Conservation (phyloP, 75 land plant species). For the Ceratopteris richardii region DNA sequence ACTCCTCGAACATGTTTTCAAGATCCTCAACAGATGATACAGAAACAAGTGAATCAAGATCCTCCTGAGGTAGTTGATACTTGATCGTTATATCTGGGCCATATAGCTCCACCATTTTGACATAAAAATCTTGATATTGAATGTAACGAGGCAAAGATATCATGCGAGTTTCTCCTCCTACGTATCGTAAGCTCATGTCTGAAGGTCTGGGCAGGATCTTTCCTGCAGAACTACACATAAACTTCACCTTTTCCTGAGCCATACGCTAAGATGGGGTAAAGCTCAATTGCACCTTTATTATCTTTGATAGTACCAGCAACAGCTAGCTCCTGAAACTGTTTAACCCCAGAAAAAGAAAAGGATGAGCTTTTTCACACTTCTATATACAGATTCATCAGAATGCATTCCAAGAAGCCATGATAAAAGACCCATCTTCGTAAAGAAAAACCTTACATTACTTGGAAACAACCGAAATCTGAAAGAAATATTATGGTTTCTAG, state of each 20-base stretch:
- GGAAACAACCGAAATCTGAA: no score
- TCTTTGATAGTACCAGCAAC: no score
- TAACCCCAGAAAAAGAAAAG: no score
- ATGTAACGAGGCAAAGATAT: constrained; percentile 42
- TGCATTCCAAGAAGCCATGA: no score
- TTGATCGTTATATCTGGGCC: constrained; percentile 35
- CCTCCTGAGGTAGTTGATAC: constrained; percentile 82
- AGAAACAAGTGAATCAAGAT: constrained; percentile 70
- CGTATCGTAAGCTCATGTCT: constrained; percentile 84
- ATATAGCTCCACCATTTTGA: constrained; percentile 49
- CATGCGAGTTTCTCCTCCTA: constrained; percentile 76
- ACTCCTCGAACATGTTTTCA: constrained; percentile 82
- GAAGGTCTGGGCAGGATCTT: constrained; percentile 72
- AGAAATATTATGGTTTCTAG: no score
- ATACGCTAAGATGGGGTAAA: neutral
- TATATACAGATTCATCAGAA: no score
- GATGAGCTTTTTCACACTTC: no score
- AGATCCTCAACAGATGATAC: constrained; percentile 61
- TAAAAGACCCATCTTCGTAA: no score
- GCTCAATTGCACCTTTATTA: no score
- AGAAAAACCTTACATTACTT: no score
- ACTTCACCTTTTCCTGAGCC: constrained; percentile 30
- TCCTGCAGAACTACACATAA: constrained; percentile 78
- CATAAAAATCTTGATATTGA: constrained; percentile 42
- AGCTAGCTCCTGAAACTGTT: no score